A percentile compares a stretch with the other conserved stretches of the same genome.
These are phyloP conservation scores for Agrocybe praecox DNA, from an alignment of 768 basidiomycete genomes.

Conservation along the genomic window DNA sequence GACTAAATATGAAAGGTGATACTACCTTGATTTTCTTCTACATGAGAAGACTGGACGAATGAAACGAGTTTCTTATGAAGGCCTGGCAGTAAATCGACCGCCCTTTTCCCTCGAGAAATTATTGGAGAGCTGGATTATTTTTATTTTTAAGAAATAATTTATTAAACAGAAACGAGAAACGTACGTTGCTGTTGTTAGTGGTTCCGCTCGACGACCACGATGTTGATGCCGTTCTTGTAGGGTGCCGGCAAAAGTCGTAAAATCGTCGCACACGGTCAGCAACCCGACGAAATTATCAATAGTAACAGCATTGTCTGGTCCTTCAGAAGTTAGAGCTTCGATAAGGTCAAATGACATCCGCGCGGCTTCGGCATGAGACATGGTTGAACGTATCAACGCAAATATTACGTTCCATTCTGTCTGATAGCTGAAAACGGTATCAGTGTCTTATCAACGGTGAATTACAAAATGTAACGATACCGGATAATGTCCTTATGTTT, in stretches of 20 bases:
- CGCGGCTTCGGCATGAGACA: slow-evolving; percentile 85
- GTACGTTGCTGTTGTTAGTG: slow-evolving; percentile 54
- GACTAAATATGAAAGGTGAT: not conserved
- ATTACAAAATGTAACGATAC: slow-evolving; percentile 32
- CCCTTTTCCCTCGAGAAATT: slow-evolving; percentile 79
- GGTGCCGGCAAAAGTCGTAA: slow-evolving; percentile 71
- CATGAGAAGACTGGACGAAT: slow-evolving; percentile 53
- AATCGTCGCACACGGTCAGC: slow-evolving; percentile 83
- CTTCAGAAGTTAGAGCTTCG: slow-evolving; percentile 62
- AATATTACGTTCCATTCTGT: slow-evolving; percentile 97
- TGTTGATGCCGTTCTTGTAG: slow-evolving; percentile 60
- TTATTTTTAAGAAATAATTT: not conserved
- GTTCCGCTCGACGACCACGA: slow-evolving; percentile 51
- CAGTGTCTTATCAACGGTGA: not conserved
- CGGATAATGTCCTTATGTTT: slow-evolving; percentile 73
- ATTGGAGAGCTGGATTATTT: slow-evolving; percentile 83
- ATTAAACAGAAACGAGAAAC: slow-evolving; percentile 12
- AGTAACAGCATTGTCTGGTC: slow-evolving; percentile 60
- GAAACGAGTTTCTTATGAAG: slow-evolving; percentile 67
- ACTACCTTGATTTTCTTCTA: slow-evolving; percentile 46
- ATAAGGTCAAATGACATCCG: slow-evolving; percentile 83
- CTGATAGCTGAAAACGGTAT: slow-evolving; percentile 57
- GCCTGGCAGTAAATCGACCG: slow-evolving; percentile 79
- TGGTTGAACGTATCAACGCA: slow-evolving; percentile 82
- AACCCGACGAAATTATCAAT: slow-evolving; percentile 83